Evolutionary conservation across 106 monocot genomes (phyloP).

Genomic region (Acorus calamus): DNA sequence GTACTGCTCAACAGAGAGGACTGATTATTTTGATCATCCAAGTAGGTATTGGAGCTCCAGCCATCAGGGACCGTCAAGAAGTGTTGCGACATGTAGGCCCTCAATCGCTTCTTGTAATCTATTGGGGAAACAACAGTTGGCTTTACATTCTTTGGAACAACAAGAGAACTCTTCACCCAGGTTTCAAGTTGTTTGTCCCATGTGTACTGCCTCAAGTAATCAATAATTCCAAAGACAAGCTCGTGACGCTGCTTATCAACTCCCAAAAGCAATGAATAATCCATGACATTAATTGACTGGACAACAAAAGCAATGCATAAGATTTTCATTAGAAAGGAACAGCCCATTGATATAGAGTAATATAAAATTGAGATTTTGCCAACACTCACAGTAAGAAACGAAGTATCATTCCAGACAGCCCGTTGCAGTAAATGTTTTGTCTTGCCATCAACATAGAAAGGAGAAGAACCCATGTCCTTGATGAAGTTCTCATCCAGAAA

Average conservation of each 20-base stretch:
- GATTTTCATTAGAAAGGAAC: too few relatives aligned
- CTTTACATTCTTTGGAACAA: slow-evolving; percentile 75
- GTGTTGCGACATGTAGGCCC: slow-evolving; percentile 78
- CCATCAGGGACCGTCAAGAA: slow-evolving; percentile 77
- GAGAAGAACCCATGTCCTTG: slow-evolving; percentile 74
- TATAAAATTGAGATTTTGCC: too few relatives aligned
- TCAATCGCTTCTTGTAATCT: slow-evolving; percentile 92
- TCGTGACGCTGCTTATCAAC: slow-evolving; percentile 68
- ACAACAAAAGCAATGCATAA: background rate
- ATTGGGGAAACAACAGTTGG: slow-evolving; percentile 92
- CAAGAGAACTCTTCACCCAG: slow-evolving; percentile 76
- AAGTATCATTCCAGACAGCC: slow-evolving; percentile 98
- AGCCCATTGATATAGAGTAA: too few relatives aligned
- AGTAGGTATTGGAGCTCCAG: slow-evolving; percentile 18
- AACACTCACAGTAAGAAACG: slow-evolving; percentile 82
- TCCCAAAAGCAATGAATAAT: slow-evolving; percentile 92
- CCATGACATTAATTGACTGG: slow-evolving; percentile 97
- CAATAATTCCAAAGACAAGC: slow-evolving; percentile 95
- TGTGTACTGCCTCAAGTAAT: slow-evolving; percentile 94
- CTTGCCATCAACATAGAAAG: slow-evolving; percentile 66
- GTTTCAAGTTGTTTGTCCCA: slow-evolving; percentile 99
- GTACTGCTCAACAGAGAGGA: too few relatives aligned
- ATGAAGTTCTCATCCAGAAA: slow-evolving; percentile 86
- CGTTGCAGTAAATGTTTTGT: slow-evolving; percentile 73
- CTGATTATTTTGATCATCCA: too few relatives aligned